Evolutionary conservation across 192 early-diverging fungal species (phyloP), one percentile per base, ranked within the genome.

Genomic region (Coemansia sp.): DNA sequence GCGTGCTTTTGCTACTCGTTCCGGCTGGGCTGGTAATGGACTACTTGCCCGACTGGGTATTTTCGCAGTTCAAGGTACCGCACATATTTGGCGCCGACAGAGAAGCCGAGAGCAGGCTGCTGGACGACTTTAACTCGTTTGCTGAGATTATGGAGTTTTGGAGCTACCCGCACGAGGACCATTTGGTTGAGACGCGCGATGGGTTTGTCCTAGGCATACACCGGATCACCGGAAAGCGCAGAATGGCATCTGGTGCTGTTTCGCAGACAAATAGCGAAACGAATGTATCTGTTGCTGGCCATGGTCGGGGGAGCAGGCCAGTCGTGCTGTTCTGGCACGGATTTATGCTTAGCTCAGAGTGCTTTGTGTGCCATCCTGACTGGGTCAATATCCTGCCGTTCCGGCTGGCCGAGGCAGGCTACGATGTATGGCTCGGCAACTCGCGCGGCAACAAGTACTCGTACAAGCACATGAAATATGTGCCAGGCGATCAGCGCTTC

Each of bases 361-460:
- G 93, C 22, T 98, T 93, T 89, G 88, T 97, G 37, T 94, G 92
- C 67, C 87, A 88, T 57, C 85, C 92, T 1, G 88, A 91, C 64
- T 87, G 88, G 62, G 73, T 87, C 48, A 82, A 84, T 17, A 88
- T 90, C 32, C 65, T 98, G 58, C 88, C 94, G 7, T 92, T 93
- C 65, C 73, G 92, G 4, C 86, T 98, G 22, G 93, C 91, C 5
- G 90, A 94, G 55, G 89, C 88, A 7, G 91, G 91, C 19, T 98
- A 93, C 75, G 96, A 98, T 75, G 96, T 98, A 0, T 98, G 96
- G 96, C 69, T 98, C 6, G 94, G 93, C 22, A 97, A 98, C 69
- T 88, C 92, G 21, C 83, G 96, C 22, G 96, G 94, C 12, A 95
- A 95, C 83, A 98, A 98, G 76, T 95, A 96, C 70, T 88, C 88